Conservation (phyloP, 164 flowering plant genomes). For the Annona cherimola region DNA sequence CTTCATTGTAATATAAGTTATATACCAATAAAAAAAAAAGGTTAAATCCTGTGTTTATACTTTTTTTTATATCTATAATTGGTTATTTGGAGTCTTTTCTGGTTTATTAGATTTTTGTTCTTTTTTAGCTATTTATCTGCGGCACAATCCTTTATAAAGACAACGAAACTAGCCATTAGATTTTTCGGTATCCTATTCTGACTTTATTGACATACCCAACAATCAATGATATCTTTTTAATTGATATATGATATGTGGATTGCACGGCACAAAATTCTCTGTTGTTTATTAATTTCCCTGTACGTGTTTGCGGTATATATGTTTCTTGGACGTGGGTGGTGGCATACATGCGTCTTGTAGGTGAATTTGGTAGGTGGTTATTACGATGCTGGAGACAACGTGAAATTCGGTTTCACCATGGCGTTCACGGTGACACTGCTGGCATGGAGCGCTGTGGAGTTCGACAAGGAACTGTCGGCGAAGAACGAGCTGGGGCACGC, state of each 20-base stretch:
- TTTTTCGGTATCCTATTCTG: too few species aligned
- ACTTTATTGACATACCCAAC: neutral
- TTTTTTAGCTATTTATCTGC: too few species aligned
- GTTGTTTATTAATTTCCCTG: neutral
- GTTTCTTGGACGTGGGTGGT: neutral
- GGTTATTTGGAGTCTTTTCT: too few species aligned
- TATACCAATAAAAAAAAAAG: too few species aligned
- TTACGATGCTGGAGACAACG: slow-evolving; percentile 58
- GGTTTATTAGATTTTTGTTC: too few species aligned
- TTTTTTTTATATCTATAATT: too few species aligned
- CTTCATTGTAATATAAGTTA: too few species aligned
- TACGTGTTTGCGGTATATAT: too few species aligned
- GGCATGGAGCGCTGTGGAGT: slow-evolving; percentile 45
- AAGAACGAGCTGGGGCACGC: slow-evolving; percentile 27
- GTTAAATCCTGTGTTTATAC: too few species aligned
- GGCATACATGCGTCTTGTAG: slow-evolving; percentile 25
- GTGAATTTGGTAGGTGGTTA: slow-evolving; percentile 50
- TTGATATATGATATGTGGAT: neutral
- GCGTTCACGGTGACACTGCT: slow-evolving; percentile 52
- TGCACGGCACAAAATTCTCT: neutral
- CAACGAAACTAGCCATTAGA: too few species aligned
- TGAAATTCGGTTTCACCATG: slow-evolving; percentile 55
- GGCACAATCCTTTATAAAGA: too few species aligned
- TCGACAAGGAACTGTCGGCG: slow-evolving; percentile 2
- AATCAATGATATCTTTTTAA: neutral